Conservation (phyloP, 768 basidiomycete species). For the Hirschioporus abietinus region DNA sequence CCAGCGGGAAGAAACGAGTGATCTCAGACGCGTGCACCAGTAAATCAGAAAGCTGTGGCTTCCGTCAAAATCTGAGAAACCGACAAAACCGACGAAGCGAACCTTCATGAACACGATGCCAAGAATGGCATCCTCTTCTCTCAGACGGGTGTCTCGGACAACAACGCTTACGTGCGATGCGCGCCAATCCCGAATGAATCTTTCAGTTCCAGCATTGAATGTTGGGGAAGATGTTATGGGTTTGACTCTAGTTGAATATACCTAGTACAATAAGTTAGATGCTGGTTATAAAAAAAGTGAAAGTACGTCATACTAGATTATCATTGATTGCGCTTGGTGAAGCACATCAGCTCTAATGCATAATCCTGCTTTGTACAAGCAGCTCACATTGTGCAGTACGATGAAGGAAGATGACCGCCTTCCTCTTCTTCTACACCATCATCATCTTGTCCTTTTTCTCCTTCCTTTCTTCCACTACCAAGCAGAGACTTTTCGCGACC, state of each 20-base stretch:
- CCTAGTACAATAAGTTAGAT: conserved; percentile 5
- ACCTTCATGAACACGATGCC: conserved; percentile 60
- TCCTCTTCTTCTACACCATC: conserved; percentile 51
- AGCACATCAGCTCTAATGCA: conserved; percentile 19
- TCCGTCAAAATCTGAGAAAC: no score
- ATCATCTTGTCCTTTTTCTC: conserved; percentile 46
- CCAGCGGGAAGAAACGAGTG: conserved; percentile 55
- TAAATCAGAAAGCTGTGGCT: conserved; percentile 24
- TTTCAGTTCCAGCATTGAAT: conserved; percentile 62
- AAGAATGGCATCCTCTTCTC: conserved; percentile 62
- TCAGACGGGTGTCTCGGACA: conserved; percentile 53
- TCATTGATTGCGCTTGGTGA: conserved; percentile 37
- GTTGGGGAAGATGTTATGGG: conserved; percentile 29
- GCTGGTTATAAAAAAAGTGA: neutral
- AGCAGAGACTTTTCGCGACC: conserved; percentile 16
- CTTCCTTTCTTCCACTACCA: conserved; percentile 42
- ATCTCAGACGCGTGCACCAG: conserved; percentile 44
- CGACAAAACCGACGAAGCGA: neutral
- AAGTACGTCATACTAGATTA: conserved; percentile 29
- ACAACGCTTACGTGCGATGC: conserved; percentile 57
- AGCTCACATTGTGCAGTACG: conserved; percentile 48
- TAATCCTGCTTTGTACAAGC: neutral
- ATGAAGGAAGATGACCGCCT: conserved; percentile 54
- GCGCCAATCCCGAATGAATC: conserved; percentile 60
- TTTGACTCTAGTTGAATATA: conserved; percentile 29